phyloP scores from a whole-genome alignment of 257 asterid genomes.

The Nicotiana obtusifolia region DNA sequence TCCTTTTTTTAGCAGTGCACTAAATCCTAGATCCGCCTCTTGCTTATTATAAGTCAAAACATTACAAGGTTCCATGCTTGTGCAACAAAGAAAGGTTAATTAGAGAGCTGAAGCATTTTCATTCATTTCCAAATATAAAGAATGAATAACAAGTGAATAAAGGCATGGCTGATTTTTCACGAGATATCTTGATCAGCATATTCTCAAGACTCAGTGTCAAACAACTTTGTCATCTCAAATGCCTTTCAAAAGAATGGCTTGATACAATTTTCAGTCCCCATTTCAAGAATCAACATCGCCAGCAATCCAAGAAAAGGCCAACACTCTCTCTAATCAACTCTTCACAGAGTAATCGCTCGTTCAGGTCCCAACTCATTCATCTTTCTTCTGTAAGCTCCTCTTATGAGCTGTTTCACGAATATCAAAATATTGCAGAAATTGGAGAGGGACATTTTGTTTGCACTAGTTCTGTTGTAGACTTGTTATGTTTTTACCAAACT shows the following conservation, averaged over 20 bases:
- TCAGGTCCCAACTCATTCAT: background rate
- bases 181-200: constrained; percentile 2
- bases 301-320: constrained; percentile 1
- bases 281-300: constrained; percentile 5
- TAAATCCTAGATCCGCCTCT: too few species aligned
- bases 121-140: background rate
- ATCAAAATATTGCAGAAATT: background rate
- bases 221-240: constrained; percentile 19
- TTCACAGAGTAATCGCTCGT: background rate
- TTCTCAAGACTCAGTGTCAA: background rate
- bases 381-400: background rate
- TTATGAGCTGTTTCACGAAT: background rate
- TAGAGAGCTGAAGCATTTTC: too few species aligned
- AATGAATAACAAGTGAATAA: background rate
- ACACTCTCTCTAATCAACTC: background rate
- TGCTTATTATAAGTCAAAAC: too few species aligned
- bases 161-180: background rate
- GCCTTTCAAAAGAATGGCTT: constrained; percentile 11
- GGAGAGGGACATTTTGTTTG: background rate
- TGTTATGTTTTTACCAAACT: constrained; percentile 3
- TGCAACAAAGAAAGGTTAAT: too few species aligned
- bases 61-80: too few species aligned
- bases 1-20: too few species aligned
- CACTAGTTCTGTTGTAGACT: background rate
- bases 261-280: background rate